phyloP scores from a whole-genome alignment of 2,329 filamentous ascomycete genomes.

The Claviceps fusiformis region DNA sequence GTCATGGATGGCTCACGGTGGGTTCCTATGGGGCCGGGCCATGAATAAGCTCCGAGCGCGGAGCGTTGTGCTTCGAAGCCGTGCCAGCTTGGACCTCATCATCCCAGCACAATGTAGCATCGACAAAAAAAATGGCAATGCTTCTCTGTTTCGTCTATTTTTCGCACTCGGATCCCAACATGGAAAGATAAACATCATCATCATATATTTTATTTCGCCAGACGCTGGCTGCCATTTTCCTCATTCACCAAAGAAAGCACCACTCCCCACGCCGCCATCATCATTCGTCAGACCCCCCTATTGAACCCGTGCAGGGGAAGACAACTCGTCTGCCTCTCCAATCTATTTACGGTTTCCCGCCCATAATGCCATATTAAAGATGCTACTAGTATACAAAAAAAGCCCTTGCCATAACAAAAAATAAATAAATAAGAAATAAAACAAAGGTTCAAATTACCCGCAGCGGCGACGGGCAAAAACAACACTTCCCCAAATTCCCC shows the following conservation, averaged over 20 bases:
- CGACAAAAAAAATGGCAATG: no score
- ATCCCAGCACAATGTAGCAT: no score
- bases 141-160: background rate
- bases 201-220: background rate
- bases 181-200: background rate
- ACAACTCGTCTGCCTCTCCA: background rate
- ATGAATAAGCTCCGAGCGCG: constrained; percentile 1
- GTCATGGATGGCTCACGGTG: background rate
- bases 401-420: background rate
- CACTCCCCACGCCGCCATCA: background rate
- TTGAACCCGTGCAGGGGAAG: background rate
- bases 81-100: no score
- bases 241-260: background rate
- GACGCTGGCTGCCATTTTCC: background rate
- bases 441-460: background rate
- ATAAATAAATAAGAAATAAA: background rate
- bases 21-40: background rate
- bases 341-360: background rate
- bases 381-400: constrained; percentile 5
- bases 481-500: background rate
- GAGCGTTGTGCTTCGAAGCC: background rate
- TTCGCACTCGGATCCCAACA: background rate
- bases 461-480: background rate
- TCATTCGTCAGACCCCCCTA: background rate
- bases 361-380: background rate